These are phyloP conservation scores for Endothia cerciana DNA, from an alignment of 2,329 filamentous ascomycete genomes.

Conservation along the genomic window DNA sequence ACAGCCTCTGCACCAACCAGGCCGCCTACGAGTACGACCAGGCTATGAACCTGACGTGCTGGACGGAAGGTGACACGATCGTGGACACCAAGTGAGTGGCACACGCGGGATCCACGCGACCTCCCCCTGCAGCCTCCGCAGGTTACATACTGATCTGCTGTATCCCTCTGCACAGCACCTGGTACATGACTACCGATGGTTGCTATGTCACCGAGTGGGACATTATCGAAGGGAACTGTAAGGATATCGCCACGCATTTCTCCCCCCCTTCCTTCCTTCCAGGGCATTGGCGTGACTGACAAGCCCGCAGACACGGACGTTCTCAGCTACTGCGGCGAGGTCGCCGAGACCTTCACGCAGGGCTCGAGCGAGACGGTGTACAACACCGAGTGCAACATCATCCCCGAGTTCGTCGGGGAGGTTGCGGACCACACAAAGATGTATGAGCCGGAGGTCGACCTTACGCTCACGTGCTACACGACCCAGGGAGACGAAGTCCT, in stretches of 20 bases:
- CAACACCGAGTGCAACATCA: constrained; percentile 30
- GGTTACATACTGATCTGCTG: neutral
- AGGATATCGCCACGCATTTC: neutral
- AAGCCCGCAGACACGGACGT: constrained; percentile 20
- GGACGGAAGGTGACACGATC: constrained; percentile 26
- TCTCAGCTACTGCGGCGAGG: constrained; percentile 24
- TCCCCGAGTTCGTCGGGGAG: constrained; percentile 18
- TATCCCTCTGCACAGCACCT: constrained; percentile 9
- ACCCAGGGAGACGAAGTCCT: constrained; percentile 1
- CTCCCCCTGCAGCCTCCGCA: neutral
- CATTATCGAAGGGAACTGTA: constrained; percentile 28
- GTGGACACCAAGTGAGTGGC: constrained; percentile 24
- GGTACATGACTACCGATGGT: constrained; percentile 23
- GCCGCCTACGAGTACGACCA: constrained; percentile 13
- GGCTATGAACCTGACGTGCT: constrained; percentile 22
- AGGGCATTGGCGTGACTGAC: no score
- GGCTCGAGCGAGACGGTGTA: constrained; percentile 22
- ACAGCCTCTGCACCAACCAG: constrained; percentile 24
- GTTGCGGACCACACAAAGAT: constrained; percentile 26
- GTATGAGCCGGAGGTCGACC: constrained; percentile 27
- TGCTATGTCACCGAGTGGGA: constrained; percentile 30
- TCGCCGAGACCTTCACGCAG: constrained; percentile 10
- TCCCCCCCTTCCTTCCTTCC: no score
- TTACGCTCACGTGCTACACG: constrained; percentile 27
- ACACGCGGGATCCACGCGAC: no score